Evolutionary conservation across 768 basidiomycete genomes (phyloP), one percentile per base, ranked within the genome.

Genomic region (Pleurotus platypus): DNA sequence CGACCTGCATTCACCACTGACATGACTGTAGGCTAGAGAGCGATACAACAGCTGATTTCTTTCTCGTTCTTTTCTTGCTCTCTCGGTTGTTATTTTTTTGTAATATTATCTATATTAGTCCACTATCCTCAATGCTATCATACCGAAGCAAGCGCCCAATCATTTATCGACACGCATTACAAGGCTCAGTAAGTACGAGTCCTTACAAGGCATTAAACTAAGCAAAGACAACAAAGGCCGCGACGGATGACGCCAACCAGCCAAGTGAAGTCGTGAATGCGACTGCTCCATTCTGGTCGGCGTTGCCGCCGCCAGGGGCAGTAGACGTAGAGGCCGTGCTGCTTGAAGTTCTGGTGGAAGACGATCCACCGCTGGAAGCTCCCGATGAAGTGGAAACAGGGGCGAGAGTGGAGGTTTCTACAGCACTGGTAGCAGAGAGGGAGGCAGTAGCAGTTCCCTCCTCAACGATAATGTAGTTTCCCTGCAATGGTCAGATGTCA

Each of bases 381-480:
- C 35, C 38, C 6, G 27, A n/a, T 6, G 39, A 18, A 12, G n/a
- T 18, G 9, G 51, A n/a, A 22, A 22, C 51, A 40, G 51, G 35
- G 9, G 51, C 37, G 55, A 87, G 78, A 1, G 88, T 90, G 38
- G 86, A 81, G 8, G 83, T 78, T 59, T 82, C 72, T 15, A 91
- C 88, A 9, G 85, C 67, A n/a, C 85, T 80, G 40, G 90, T 92
- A 18, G 82, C 63, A 45, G 80, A 72, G 46, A 83, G 66, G 27
- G 81, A 73, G 42, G 65, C 72, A 18, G 82, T 84, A 11, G 81
- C 75, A 3, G 76, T 76, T 22, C 90, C 90, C 63, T 83, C 80
- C 69, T 90, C 82, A 62, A 90, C 91, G 4, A 78, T 81, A 63
- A 90, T 80, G 74, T 91, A 93, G 60, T 76, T 86, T 46, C 74